Percentiles rank a stretch among this genome's conserved stretches.
Evolutionary conservation across 129 eudicot species (phyloP).

Genomic region (Escallonia rubra): DNA sequence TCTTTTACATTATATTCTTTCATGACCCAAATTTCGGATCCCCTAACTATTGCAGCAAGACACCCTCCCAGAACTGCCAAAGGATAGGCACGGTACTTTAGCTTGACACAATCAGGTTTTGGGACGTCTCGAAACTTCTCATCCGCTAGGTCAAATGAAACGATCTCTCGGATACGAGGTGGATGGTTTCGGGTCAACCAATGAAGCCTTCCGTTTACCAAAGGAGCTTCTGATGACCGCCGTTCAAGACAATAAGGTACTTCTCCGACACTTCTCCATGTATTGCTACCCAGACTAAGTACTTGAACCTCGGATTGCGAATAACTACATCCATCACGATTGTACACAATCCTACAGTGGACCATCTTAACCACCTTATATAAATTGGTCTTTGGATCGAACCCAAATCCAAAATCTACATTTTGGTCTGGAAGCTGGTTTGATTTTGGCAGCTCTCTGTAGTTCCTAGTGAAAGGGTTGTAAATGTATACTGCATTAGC

Average conservation of each 20-base stretch:
- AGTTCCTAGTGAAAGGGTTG: conserved; percentile 55
- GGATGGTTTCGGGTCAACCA: conserved; percentile 35
- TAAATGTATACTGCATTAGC: conserved; percentile 35
- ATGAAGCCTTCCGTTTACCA: conserved; percentile 45
- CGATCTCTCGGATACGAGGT: conserved; percentile 10
- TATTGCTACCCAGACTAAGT: not conserved
- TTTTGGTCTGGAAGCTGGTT: not conserved
- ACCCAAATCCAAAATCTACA: conserved; percentile 27
- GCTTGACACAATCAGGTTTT: conserved; percentile 21
- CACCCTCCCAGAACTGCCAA: conserved; percentile 36
- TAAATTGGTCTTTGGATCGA: conserved; percentile 9
- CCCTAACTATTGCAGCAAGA: conserved; percentile 41
- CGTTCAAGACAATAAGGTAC: conserved; percentile 38
- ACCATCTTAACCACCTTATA: conserved; percentile 28
- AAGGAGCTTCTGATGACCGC: conserved; percentile 20
- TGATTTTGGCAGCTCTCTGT: conserved; percentile 23
- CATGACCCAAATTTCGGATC: conserved; percentile 53
- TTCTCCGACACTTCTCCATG: conserved; percentile 48
- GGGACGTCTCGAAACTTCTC: conserved; percentile 42
- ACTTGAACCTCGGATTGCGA: not conserved
- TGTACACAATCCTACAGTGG: not conserved
- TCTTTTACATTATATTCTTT: conserved; percentile 25
- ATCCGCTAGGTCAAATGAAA: conserved; percentile 49
- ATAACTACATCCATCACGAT: not conserved
- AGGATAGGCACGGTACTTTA: conserved; percentile 31